phyloP scores from a whole-genome alignment of 139 green algal genomes.

The Limnomonas spitsbergensis region DNA sequence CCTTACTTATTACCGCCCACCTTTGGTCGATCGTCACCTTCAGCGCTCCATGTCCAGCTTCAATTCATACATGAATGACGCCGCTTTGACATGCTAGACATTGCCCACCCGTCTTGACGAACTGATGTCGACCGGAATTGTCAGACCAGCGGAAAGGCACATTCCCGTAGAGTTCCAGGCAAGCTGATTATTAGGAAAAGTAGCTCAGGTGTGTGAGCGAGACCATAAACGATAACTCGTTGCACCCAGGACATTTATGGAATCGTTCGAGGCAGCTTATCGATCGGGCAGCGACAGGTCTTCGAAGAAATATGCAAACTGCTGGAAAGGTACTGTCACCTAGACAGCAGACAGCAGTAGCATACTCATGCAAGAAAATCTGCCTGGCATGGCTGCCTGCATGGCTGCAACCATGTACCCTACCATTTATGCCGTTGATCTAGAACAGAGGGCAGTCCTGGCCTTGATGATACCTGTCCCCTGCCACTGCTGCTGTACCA shows the following conservation, averaged over 20 bases:
- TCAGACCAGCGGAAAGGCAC: background rate
- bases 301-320: constrained; percentile 9
- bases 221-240: background rate
- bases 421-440: background rate
- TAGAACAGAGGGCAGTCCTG: background rate
- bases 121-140: too few relatives aligned
- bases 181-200: background rate
- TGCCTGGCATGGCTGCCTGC: too few relatives aligned
- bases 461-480: background rate
- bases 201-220: background rate
- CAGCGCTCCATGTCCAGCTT: too few relatives aligned
- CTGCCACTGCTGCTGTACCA: too few relatives aligned
- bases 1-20: too few relatives aligned
- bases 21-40: too few relatives aligned
- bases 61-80: too few relatives aligned
- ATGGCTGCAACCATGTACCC: background rate
- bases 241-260: constrained; percentile 6
- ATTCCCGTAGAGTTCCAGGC: constrained; percentile 9
- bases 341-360: background rate
- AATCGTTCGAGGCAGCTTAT: constrained; percentile 1
- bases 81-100: too few relatives aligned
- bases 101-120: too few relatives aligned
- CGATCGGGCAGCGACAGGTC: background rate
- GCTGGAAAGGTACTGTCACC: constrained; percentile 17
- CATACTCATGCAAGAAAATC: background rate